phyloP scores from a whole-genome alignment of 495 filamentous ascomycete species.

The Penicillium psychrofluorescens region DNA sequence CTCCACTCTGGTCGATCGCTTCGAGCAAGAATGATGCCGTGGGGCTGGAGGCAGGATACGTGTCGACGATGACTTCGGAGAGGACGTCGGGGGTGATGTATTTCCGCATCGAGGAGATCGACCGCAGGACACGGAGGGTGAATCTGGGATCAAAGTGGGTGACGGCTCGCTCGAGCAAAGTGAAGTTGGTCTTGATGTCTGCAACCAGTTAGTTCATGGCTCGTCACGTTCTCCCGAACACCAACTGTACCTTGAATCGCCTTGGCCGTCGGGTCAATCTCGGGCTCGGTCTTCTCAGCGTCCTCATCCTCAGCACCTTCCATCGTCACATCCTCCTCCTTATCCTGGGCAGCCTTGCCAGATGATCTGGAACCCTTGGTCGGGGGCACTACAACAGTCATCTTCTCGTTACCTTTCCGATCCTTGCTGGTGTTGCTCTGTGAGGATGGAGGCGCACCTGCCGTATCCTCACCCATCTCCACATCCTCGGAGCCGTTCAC shows the following conservation, averaged over 20 bases:
- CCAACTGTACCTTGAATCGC: conserved; percentile 50
- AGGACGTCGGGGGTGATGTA: conserved; percentile 75
- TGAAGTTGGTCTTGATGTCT: conserved; percentile 95
- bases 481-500: conserved; percentile 71
- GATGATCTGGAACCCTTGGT: conserved; percentile 63
- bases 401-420: conserved; percentile 72
- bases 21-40: conserved; percentile 62
- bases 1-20: conserved; percentile 56
- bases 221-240: not conserved
- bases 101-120: conserved; percentile 93
- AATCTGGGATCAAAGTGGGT: conserved; percentile 91
- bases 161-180: conserved; percentile 84
- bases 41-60: conserved; percentile 58
- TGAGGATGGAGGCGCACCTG: conserved; percentile 48
- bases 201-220: conserved; percentile 4
- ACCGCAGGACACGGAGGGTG: conserved; percentile 84
- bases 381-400: conserved; percentile 81
- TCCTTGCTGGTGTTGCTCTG: conserved; percentile 48
- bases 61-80: conserved; percentile 71
- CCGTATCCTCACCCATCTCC: conserved; percentile 74
- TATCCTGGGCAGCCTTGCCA: conserved; percentile 48
- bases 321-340: conserved; percentile 72
- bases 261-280: conserved; percentile 54
- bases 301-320: conserved; percentile 53
- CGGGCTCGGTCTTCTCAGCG: conserved; percentile 42